phyloP scores from a whole-genome alignment of 2,329 filamentous ascomycete species.

The Beauveria australis region DNA sequence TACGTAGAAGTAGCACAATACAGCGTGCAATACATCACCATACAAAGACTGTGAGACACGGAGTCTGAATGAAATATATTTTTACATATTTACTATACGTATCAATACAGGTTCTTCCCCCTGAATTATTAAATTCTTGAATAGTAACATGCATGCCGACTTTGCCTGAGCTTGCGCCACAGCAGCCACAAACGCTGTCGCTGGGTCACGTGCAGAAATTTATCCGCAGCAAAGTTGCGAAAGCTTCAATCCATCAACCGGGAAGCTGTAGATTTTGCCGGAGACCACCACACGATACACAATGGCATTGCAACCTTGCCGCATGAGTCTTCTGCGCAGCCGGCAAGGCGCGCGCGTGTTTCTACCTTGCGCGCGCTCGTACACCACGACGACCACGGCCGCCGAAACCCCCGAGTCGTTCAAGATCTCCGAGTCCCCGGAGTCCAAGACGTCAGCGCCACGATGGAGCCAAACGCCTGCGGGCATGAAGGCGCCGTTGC shows the following conservation, averaged over 20 bases:
- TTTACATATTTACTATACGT: too few relatives aligned
- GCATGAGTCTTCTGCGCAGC: conserved; percentile 6
- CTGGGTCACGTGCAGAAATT: conserved; percentile 9
- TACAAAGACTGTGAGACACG: too few relatives aligned
- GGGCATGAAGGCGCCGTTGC: conserved; percentile 62
- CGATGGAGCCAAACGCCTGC: conserved; percentile 66
- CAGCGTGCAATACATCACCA: not conserved
- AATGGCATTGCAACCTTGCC: conserved; percentile 11
- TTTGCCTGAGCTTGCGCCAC: not conserved
- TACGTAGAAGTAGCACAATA: not conserved
- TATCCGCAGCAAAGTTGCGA: not conserved
- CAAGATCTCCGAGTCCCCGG: conserved; percentile 8
- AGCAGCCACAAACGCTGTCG: not conserved
- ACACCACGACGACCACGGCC: conserved; percentile 8
- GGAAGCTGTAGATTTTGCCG: not conserved
- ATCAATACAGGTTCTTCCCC: too few relatives aligned
- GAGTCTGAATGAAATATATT: too few relatives aligned
- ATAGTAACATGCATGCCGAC: too few relatives aligned
- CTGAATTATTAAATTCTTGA: too few relatives aligned
- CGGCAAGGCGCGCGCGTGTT: conserved; percentile 1
- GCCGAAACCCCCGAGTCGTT: conserved; percentile 7
- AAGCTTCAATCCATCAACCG: not conserved
- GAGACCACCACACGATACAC: not conserved
- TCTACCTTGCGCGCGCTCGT: conserved; percentile 4
- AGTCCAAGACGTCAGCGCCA: conserved; percentile 28